These are phyloP conservation scores for Ganoderma lingzhi DNA, from an alignment of 1,284 basidiomycete species.

Conservation along the genomic window DNA sequence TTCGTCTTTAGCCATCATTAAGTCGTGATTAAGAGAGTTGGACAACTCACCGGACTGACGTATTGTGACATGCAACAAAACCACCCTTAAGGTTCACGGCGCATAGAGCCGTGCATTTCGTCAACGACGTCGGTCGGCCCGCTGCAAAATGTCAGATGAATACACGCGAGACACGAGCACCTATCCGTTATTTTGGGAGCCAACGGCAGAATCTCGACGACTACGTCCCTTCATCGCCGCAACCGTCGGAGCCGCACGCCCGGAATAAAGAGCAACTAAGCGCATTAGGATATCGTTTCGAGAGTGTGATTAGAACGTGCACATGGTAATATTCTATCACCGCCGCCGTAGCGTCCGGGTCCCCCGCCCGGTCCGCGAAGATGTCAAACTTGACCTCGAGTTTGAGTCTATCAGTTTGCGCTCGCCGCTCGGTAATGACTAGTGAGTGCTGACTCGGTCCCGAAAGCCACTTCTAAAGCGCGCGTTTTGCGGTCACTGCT, in stretches of 20 bases:
- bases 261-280: background rate
- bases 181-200: background rate
- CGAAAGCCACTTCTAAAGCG: too few species aligned
- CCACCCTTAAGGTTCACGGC: too few species aligned
- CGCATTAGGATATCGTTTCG: conserved; percentile 3
- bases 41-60: background rate
- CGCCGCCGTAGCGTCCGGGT: background rate
- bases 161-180: background rate
- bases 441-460: too few species aligned
- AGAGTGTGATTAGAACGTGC: background rate
- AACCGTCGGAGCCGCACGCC: background rate
- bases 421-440: background rate
- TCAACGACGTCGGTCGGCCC: background rate
- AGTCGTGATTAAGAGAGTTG: too few species aligned
- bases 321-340: conserved; percentile 1
- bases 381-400: background rate
- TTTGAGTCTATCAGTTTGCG: background rate
- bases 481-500: conserved; percentile 30
- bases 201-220: background rate
- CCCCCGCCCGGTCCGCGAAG: background rate
- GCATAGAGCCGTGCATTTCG: background rate
- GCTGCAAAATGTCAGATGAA: background rate
- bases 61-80: too few species aligned
- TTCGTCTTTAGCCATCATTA: too few species aligned
- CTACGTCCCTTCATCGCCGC: background rate